Conservation (phyloP, 192 early-diverging fungal species). For the Podila epigama region DNA sequence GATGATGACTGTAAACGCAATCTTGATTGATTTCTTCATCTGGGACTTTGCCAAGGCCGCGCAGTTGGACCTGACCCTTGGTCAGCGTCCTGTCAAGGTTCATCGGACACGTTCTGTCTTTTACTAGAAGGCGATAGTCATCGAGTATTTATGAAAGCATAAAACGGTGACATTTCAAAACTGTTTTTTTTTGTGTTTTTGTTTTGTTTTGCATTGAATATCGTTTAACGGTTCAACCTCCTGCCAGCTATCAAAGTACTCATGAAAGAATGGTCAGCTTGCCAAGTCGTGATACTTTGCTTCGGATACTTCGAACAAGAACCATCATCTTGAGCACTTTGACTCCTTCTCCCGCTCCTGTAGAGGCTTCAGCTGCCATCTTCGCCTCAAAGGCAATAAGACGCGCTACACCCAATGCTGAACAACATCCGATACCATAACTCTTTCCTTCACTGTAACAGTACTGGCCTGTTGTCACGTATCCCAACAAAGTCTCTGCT, state of each 20-base stretch:
- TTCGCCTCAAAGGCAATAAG: conserved; percentile 44
- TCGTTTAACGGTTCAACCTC: no score
- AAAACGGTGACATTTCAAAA: background rate
- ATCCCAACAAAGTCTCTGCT: conserved; percentile 63
- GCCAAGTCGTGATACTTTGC: conserved; percentile 57
- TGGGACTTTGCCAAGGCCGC: conserved; percentile 86
- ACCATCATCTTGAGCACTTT: conserved; percentile 52
- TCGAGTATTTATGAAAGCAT: background rate
- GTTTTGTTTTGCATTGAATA: no score
- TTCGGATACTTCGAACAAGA: conserved; percentile 58
- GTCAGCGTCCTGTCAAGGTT: conserved; percentile 41
- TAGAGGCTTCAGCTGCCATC: conserved; percentile 13
- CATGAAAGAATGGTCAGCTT: conserved; percentile 49
- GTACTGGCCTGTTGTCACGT: conserved; percentile 74
- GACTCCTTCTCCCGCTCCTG: background rate
- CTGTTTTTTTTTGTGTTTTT: no score
- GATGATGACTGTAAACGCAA: conserved; percentile 67
- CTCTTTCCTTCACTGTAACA: conserved; percentile 68
- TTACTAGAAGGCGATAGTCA: conserved; percentile 3
- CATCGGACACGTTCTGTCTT: conserved; percentile 42
- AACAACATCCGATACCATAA: conserved; percentile 71
- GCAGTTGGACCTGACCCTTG: conserved; percentile 56
- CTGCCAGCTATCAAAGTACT: no score
- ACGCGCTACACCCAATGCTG: conserved; percentile 54
- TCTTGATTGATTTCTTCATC: conserved; percentile 88